Base-by-base conservation (phyloP, 306 rosid species). In the Parietaria judaica region DNA sequence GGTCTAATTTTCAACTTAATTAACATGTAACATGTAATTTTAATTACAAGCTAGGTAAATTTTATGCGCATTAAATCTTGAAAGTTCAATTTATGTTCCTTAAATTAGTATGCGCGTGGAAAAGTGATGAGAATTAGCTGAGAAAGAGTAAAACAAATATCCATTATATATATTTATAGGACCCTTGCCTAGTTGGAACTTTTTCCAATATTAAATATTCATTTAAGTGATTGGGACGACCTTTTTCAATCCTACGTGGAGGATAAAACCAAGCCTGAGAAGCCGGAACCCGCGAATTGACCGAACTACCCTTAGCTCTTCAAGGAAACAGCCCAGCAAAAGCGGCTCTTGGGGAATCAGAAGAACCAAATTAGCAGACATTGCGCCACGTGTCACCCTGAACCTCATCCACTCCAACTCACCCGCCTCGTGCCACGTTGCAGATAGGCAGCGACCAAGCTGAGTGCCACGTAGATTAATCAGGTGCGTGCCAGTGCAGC, bases 371-470 rank as follows among this genome's bases (percentile, higher is more conserved):
- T 60, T 41, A 14, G 53, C 14, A 4, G 10, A 60, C 14, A 58
- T 14, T 36, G 14, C 4, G n/a, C 45, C 38, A 60, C 64, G 64
- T 60, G 64, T 17, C 64, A 43, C 36, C 14, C 4, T 60, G n/a
- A 37, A 16, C 31, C 52, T 60, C 36, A 60, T 60, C 64, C 64
- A 60, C 17, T 60, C 51, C 64, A 16, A 4, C 50, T 16, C 51
- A 60, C 51, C 52, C 51, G 7, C 51, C 51, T 5, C 53, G 31
- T 49, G 53, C 53, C 53, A 49, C 53, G 53, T 49, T 11, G 9
- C 15, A 4, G 14, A 49, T 49, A 11, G 13, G 53, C 14, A 10
- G 53, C 5, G 53, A n/a, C 14, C 53, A 4, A 49, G n/a, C 13
- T n/a, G n/a, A 49, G 53, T n/a, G 53, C 14, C 53, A 10, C 45